A percentile compares a stretch with the other conserved stretches of the same genome.
Evolutionary conservation across 83 land plant species (phyloP).

Genomic region (Picea abies): DNA sequence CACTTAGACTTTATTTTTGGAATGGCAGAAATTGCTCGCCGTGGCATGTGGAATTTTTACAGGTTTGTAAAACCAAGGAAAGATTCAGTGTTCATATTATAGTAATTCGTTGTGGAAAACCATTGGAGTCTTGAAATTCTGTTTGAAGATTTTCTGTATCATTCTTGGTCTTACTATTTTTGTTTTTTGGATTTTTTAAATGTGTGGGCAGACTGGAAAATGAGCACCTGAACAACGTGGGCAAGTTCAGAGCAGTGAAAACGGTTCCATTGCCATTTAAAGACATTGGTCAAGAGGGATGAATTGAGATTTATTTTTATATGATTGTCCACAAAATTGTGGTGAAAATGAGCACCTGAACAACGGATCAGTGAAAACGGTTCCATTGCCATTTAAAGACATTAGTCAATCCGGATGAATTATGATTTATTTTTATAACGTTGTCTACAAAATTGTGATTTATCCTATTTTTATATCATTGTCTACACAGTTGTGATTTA

Average conservation of each 20-base stretch:
- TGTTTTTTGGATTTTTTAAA: neutral
- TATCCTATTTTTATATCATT: no score
- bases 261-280: constrained; percentile 22
- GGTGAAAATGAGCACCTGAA: constrained; percentile 75
- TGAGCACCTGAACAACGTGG: constrained; percentile 78
- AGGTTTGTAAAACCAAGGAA: neutral
- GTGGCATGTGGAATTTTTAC: constrained; percentile 17
- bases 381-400: constrained; percentile 24
- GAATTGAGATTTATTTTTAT: no score
- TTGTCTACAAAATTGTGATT: no score
- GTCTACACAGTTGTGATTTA: no score
- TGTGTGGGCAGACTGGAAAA: constrained; percentile 53
- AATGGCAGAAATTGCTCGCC: constrained; percentile 14
- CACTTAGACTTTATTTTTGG: constrained; percentile 9
- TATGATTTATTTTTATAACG: no score
- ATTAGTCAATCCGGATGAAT: neutral
- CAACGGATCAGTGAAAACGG: constrained; percentile 72
- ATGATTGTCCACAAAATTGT: no score
- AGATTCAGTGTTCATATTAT: no score
- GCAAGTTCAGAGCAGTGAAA: constrained; percentile 73
- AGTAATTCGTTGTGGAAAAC: no score
- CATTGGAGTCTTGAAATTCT: neutral
- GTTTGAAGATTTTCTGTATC: neutral
- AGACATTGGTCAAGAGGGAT: constrained; percentile 24
- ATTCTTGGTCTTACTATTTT: neutral